Base-by-base conservation (phyloP, 805 yeast species). In the Yarrowia divulgata region DNA sequence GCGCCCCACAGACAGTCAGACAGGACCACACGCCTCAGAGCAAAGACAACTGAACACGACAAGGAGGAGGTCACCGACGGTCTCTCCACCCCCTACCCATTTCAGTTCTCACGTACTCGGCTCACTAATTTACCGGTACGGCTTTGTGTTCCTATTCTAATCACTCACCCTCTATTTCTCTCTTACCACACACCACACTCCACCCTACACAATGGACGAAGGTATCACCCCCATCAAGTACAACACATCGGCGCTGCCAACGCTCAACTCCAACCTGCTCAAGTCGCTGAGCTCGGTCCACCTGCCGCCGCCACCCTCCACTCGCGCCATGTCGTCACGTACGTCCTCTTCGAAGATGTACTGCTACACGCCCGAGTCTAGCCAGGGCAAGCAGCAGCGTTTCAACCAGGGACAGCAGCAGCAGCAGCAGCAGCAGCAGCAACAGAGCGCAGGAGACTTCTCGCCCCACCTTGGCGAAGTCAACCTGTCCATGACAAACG, bases 201-300 rank as follows among this genome's bases (percentile, higher is more conserved):
- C n/a, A 12, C 29, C 14, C 19, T 12, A 12, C 66, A 60, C 50
- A 5, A 60, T 60, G 66, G 57, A 63, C 57, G 68, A 63, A 40
- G 68, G 68, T 10, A 63, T 63, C 35, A 63, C 68, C 45, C 68
- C 68, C 57, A 63, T 49, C 57, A 63, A 63, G 39, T 48, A 63
- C 57, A 63, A 63, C 68, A 43, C 60, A 40, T 66, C 69, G 52
- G 69, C 69, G 16, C 62, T 66, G 50, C 69, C 58, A 16, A 63
- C 69, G 19, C 57, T 72, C 39, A 69, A 71, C 55, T 69, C 73
- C 18, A 73, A 75, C 74, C 73, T 80, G 67, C 72, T 79, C 68
- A 79, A 77, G 73, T 79, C 82, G 29, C 71, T 80, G 70, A 77
- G 78, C 23, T 80, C 82, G 37, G 81, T 80, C 40, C 81, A 80